These are phyloP conservation scores for Auricularia auricula-judae DNA, from an alignment of 768 basidiomycete species.

Conservation along the genomic window DNA sequence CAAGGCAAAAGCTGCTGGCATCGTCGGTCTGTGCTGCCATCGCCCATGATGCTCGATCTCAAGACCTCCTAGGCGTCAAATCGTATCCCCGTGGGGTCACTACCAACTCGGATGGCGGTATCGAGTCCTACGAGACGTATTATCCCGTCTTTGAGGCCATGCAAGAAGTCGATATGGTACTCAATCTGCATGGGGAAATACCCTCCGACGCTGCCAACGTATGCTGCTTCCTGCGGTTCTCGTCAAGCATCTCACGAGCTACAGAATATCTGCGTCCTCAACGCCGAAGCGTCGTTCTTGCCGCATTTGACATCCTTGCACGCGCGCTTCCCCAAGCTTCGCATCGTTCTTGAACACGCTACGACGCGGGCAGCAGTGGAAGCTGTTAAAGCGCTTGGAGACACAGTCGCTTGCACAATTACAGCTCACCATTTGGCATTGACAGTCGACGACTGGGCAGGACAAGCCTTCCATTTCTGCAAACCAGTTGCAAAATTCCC, in stretches of 20 bases:
- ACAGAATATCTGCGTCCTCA: constrained; percentile 84
- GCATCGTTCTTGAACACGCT: constrained; percentile 95
- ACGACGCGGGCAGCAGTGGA: constrained; percentile 89
- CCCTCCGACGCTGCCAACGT: constrained; percentile 67
- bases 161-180: constrained; percentile 87
- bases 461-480: constrained; percentile 92
- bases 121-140: constrained; percentile 89
- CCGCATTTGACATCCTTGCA: constrained; percentile 80
- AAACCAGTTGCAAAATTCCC: constrained; percentile 98
- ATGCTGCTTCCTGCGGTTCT: constrained; percentile 17
- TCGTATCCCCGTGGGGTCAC: constrained; percentile 97
- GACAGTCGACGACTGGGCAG: constrained; percentile 94
- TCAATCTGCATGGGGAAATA: constrained; percentile 95
- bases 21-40: constrained; percentile 35
- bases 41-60: not conserved
- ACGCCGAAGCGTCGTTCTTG: constrained; percentile 84
- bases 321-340: constrained; percentile 70
- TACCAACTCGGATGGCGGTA: constrained; percentile 91
- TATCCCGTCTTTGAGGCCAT: constrained; percentile 90
- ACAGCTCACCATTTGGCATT: constrained; percentile 92
- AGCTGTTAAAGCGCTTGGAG: constrained; percentile 63
- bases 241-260: not conserved
- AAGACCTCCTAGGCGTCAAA: constrained; percentile 55
- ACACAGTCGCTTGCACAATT: constrained; percentile 90
- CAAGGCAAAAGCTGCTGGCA: constrained; percentile 77